These are phyloP conservation scores for Eucalyptus brandiana DNA, from an alignment of 345 rosid species.

Conservation along the genomic window DNA sequence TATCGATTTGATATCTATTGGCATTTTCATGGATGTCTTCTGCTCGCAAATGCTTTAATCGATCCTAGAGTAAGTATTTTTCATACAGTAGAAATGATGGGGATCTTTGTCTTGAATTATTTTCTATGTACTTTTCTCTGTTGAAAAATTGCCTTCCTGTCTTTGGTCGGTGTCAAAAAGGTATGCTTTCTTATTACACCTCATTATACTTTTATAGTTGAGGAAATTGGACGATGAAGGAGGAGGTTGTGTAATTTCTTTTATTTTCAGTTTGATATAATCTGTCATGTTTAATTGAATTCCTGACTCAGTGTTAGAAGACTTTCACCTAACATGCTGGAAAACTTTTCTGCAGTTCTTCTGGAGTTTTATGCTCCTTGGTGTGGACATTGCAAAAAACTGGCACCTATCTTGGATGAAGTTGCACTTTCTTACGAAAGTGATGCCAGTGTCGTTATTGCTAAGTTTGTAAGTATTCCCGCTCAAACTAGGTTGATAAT, in stretches of 20 bases:
- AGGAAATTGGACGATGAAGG: background rate
- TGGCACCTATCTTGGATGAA: constrained; percentile 96
- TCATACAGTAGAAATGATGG: background rate
- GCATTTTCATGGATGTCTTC: background rate
- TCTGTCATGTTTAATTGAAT: background rate
- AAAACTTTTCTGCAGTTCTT: constrained; percentile 40
- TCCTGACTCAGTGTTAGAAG: background rate
- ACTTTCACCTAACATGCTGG: background rate
- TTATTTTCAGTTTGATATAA: background rate
- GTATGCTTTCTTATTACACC: background rate
- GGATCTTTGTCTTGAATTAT: background rate
- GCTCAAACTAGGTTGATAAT: background rate
- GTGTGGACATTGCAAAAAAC: constrained; percentile 94
- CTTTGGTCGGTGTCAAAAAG: background rate
- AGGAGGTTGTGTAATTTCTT: background rate
- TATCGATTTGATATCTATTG: background rate
- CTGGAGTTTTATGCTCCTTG: constrained; percentile 95
- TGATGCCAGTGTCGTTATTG: constrained; percentile 54
- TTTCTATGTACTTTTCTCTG: background rate
- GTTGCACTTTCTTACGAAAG: constrained; percentile 61
- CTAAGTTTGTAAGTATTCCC: constrained; percentile 57
- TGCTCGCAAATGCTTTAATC: background rate
- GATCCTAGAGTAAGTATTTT: background rate
- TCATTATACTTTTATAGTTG: background rate
- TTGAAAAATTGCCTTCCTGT: background rate